Evolutionary conservation across 78 protist species (phyloP), one percentile per base, ranked within the genome.

Genomic region (Dictyostelium firmibasis): DNA sequence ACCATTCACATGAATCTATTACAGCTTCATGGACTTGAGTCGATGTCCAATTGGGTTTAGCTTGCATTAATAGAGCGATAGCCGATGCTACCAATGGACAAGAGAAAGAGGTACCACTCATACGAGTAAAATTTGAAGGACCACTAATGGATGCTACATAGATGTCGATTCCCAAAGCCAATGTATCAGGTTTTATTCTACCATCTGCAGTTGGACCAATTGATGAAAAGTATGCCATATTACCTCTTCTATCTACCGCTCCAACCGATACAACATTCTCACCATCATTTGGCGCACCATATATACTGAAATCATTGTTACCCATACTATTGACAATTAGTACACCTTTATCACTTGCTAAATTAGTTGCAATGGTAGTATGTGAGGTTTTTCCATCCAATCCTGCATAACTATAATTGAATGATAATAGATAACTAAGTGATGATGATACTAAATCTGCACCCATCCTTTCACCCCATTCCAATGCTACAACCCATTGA

Each of bases 281-380:
- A 27, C 94, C 87, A 86, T 93, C 96, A 14, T 85, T 82, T 38
- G 96, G 96, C 0, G 87, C 92, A 53, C 88, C 92, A 11, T 78
- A 53, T 5, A 82, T 81, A 4, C 38, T 60, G 6, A 7, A 4
- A 47, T 50, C 92, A 11, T 25, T 31, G 16, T 93, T 93, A 20
- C 96, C 96, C 23, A 85, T 86, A 7, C 69, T 16, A 29, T 41
- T 38, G 1, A 93, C 96, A 5, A 93, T 85, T 20, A 81, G 64
- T 81, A 93, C 44, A 38, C 96, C 96, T 29, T 76, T 81, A 4
- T 23, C 72, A 20, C 35, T 91, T 5, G 96, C 96, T 2, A 13
- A 36, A 70, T 93, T 86, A 7, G 87, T 85, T 11, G 92, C 92
- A 14, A 35, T 53, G 6, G 96, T 81, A 27, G 81, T 86, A 9